Conservation (phyloP, 306 rosid genomes). For the Cucumis melo region DNA sequence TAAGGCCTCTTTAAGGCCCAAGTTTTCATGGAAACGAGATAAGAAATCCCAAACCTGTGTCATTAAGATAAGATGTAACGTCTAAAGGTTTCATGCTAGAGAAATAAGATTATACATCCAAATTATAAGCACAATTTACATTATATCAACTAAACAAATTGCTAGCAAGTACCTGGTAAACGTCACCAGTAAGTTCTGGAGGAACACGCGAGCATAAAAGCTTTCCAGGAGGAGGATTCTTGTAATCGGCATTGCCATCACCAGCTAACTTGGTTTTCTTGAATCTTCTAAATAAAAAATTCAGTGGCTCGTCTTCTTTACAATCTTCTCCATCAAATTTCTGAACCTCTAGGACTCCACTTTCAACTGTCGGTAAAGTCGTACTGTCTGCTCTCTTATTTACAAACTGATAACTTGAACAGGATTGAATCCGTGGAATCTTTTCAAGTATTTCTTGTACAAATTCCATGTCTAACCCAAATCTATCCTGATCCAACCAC, state of each 20-base stretch:
- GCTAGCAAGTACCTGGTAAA: conserved; percentile 60
- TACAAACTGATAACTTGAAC: conserved; percentile 45
- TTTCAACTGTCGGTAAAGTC: conserved; percentile 57
- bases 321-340: conserved; percentile 33
- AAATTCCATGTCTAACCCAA: conserved; percentile 86
- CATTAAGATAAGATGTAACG: background rate
- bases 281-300: conserved; percentile 36
- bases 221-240: conserved; percentile 76
- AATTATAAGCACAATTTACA: background rate
- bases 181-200: conserved; percentile 61
- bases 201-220: conserved; percentile 58
- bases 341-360: conserved; percentile 50
- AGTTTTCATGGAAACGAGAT: conserved; percentile 50
- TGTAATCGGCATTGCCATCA: conserved; percentile 19
- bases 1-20: conserved; percentile 54
- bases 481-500: conserved; percentile 93
- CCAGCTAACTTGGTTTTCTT: conserved; percentile 38
- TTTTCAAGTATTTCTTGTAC: conserved; percentile 81
- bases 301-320: conserved; percentile 33
- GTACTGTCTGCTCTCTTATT: conserved; percentile 36
- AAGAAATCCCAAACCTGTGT: conserved; percentile 73
- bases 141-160: conserved; percentile 4
- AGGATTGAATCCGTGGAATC: conserved; percentile 49
- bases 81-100: background rate
- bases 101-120: background rate